Evolutionary conservation across 2,329 filamentous ascomycete genomes (phyloP).

Genomic region (Botrytis fabae): DNA sequence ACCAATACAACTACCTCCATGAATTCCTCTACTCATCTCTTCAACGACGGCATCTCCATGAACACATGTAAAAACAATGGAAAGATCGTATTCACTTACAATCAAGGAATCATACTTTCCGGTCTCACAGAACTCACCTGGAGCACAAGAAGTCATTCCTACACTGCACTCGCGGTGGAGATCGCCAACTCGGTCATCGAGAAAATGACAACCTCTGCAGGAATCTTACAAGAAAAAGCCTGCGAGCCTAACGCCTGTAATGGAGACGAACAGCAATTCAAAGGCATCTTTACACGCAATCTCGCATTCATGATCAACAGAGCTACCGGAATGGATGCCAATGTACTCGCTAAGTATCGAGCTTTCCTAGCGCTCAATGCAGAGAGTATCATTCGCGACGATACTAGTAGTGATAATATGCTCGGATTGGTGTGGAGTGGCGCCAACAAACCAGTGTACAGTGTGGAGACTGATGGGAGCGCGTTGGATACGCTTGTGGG

Average conservation of each 20-base stretch:
- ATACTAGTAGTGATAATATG: neutral
- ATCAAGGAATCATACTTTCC: slow-evolving; percentile 62
- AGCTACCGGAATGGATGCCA: slow-evolving; percentile 11
- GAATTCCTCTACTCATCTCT: slow-evolving; percentile 48
- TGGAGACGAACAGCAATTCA: slow-evolving; percentile 63
- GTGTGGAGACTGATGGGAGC: slow-evolving; percentile 20
- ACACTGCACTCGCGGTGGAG: slow-evolving; percentile 50
- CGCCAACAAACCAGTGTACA: neutral
- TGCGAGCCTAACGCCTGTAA: slow-evolving; percentile 51
- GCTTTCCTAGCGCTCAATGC: slow-evolving; percentile 17
- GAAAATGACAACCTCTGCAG: slow-evolving; percentile 46
- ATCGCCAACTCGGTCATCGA: slow-evolving; percentile 57
- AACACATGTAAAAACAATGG: slow-evolving; percentile 52
- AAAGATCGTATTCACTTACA: slow-evolving; percentile 52
- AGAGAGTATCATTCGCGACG: neutral
- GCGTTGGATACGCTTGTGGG: slow-evolving; percentile 23
- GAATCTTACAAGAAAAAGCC: slow-evolving; percentile 51
- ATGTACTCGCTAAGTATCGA: neutral
- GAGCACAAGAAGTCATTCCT: slow-evolving; percentile 48
- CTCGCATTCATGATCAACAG: slow-evolving; percentile 56
- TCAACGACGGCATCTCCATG: slow-evolving; percentile 54
- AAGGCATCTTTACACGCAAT: slow-evolving; percentile 69
- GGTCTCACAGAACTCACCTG: slow-evolving; percentile 58
- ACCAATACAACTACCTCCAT: slow-evolving; percentile 47
- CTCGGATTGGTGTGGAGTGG: slow-evolving; percentile 24